phyloP scores from a whole-genome alignment of 2,329 filamentous ascomycete genomes.

The Cladobotryum protrusum region DNA sequence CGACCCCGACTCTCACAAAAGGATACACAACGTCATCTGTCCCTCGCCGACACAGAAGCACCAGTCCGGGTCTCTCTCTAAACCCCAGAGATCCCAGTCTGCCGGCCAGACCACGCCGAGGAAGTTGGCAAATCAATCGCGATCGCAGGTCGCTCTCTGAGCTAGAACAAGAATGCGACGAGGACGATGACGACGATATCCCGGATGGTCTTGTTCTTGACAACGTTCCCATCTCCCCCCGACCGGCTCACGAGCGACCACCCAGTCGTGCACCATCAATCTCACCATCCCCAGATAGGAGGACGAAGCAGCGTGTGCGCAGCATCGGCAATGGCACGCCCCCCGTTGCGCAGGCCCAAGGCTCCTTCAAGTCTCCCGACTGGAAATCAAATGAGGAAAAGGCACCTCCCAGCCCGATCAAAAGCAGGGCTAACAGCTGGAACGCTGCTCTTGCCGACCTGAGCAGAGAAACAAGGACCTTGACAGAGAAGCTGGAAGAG shows the following conservation, averaged over 20 bases:
- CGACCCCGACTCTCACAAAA: conserved; percentile 19
- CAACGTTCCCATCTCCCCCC: conserved; percentile 78
- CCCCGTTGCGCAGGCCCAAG: conserved; percentile 51
- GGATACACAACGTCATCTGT: conserved; percentile 32
- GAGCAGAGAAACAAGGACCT: conserved; percentile 63
- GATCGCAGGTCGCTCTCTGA: conserved; percentile 63
- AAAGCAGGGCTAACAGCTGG: conserved; percentile 66
- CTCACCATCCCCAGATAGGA: conserved; percentile 47
- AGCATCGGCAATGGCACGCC: conserved; percentile 61
- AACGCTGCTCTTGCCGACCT: conserved; percentile 62
- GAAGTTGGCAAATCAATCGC: conserved; percentile 65
- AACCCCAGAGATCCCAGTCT: conserved; percentile 38
- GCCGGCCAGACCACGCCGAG: conserved; percentile 42
- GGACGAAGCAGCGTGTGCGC: conserved; percentile 44
- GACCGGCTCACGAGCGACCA: conserved; percentile 50
- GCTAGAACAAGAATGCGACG: conserved; percentile 69
- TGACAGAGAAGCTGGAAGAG: conserved; percentile 77
- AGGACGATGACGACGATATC: conserved; percentile 70
- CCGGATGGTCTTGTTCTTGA: conserved; percentile 74
- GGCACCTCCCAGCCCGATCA: conserved; percentile 35
- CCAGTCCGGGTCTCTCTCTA: conserved; percentile 43
- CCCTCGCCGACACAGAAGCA: conserved; percentile 42
- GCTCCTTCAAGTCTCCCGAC: conserved; percentile 51
- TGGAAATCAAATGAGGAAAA: conserved; percentile 44
- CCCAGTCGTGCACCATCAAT: conserved; percentile 44